Conservation (phyloP, 1,284 basidiomycete species). For the Fomes fomentarius region DNA sequence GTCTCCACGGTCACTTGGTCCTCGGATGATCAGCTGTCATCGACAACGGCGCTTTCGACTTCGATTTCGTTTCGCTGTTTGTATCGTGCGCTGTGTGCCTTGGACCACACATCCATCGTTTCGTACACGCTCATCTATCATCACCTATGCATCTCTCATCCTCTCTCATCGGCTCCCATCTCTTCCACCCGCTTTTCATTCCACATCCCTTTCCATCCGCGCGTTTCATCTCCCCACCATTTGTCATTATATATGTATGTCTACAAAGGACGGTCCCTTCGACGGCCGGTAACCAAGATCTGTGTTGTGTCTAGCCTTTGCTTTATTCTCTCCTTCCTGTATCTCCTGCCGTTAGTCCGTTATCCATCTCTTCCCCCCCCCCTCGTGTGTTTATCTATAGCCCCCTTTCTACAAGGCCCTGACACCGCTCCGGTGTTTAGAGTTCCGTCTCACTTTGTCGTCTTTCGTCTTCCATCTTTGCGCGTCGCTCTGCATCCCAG, state of each 20-base stretch:
- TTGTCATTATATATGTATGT: constrained; percentile 26
- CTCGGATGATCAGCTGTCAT: constrained; percentile 5
- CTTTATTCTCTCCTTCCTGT: constrained; percentile 13
- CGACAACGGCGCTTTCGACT: constrained; percentile 11
- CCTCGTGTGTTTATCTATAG: constrained; percentile 18
- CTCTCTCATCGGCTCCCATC: constrained; percentile 1
- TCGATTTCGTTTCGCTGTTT: constrained; percentile 10
- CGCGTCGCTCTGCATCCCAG: not conserved
- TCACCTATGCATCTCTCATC: not conserved
- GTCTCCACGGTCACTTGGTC: not conserved
- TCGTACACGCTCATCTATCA: not conserved
- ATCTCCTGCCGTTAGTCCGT: constrained; percentile 4
- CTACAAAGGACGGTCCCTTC: constrained; percentile 19
- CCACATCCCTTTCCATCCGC: constrained; percentile 21
- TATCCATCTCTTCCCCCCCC: constrained; percentile 6
- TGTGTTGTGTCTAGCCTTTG: constrained; percentile 6
- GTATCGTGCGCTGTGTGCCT: constrained; percentile 8
- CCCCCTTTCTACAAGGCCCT: too few species aligned
- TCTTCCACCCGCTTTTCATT: constrained; percentile 7
- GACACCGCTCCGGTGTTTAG: too few species aligned
- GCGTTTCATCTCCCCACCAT: constrained; percentile 20
- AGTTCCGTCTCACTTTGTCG: too few species aligned
- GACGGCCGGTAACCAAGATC: constrained; percentile 14
- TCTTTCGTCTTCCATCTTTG: not conserved
- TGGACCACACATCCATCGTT: not conserved